These are phyloP conservation scores for Saxophila tyrrhenica DNA, from an alignment of 495 filamentous ascomycete genomes.

Conservation along the genomic window DNA sequence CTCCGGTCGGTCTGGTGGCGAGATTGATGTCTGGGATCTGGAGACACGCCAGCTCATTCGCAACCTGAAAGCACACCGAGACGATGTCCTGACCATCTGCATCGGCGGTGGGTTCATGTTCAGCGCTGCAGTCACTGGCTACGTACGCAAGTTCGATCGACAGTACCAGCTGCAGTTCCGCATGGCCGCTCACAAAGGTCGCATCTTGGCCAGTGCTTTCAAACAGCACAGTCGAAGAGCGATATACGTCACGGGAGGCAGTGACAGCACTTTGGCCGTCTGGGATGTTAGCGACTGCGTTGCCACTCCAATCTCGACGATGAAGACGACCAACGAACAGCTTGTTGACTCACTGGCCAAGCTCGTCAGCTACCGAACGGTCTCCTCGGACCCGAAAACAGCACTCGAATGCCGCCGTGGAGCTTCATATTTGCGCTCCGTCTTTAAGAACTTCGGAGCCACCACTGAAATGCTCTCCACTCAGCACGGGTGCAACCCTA, in stretches of 20 bases:
- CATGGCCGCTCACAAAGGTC: conserved; percentile 77
- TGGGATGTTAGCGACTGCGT: conserved; percentile 65
- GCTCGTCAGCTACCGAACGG: conserved; percentile 79
- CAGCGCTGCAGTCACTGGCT: conserved; percentile 68
- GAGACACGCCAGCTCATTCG: conserved; percentile 86
- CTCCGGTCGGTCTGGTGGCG: conserved; percentile 75
- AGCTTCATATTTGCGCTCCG: conserved; percentile 73
- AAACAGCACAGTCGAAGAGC: conserved; percentile 53
- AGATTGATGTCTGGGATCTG: conserved; percentile 92
- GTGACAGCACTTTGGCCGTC: conserved; percentile 75
- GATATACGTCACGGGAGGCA: conserved; percentile 87
- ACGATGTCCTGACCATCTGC: conserved; percentile 74
- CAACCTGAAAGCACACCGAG: conserved; percentile 64
- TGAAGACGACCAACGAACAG: conserved; percentile 58
- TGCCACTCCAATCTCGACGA: conserved; percentile 31
- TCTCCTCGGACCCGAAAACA: conserved; percentile 74
- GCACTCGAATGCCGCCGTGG: conserved; percentile 84
- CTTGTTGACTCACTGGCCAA: conserved; percentile 71
- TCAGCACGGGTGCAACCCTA: conserved; percentile 59
- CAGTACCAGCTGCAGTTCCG: conserved; percentile 72
- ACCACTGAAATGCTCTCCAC: conserved; percentile 75
- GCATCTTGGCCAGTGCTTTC: conserved; percentile 76
- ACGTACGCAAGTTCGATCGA: conserved; percentile 72
- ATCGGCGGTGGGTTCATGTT: conserved; percentile 77
- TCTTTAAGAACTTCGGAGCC: conserved; percentile 85